Evolutionary conservation across 352 stramenopile genomes (phyloP).

Genomic region (Pythium periplocum): DNA sequence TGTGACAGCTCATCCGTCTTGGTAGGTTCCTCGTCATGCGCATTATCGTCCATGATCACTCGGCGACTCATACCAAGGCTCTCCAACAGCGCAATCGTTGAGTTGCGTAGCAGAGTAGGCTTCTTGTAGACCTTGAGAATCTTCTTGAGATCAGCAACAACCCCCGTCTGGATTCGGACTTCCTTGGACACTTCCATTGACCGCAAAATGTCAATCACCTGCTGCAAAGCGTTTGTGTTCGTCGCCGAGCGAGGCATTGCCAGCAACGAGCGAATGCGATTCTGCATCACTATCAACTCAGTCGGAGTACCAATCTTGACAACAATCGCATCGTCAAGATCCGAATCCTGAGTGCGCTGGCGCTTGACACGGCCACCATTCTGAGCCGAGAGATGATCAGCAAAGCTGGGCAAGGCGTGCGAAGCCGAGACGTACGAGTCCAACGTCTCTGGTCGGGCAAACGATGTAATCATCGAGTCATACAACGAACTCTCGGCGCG

Average conservation of each 20-base stretch:
- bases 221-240: slow-evolving; percentile 65
- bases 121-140: slow-evolving; percentile 78
- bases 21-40: slow-evolving; percentile 39
- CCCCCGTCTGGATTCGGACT: slow-evolving; percentile 60
- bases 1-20: neutral
- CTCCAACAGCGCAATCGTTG: slow-evolving; percentile 66
- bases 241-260: slow-evolving; percentile 41
- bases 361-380: slow-evolving; percentile 36
- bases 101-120: slow-evolving; percentile 69
- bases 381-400: slow-evolving; percentile 26
- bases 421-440: slow-evolving; percentile 53
- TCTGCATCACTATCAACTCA: slow-evolving; percentile 67
- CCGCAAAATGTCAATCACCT: slow-evolving; percentile 76
- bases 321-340: slow-evolving; percentile 55
- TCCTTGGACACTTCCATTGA: slow-evolving; percentile 67
- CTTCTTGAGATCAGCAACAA: slow-evolving; percentile 72
- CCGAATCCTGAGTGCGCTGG: slow-evolving; percentile 50
- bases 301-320: slow-evolving; percentile 60
- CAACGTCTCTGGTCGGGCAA: slow-evolving; percentile 53
- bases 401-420: slow-evolving; percentile 35
- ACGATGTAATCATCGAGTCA: slow-evolving; percentile 57
- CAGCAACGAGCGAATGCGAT: slow-evolving; percentile 59
- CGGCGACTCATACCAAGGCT: slow-evolving; percentile 63
- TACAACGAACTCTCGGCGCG: slow-evolving; percentile 58
- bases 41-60: slow-evolving; percentile 32